Base-by-base conservation (phyloP, 352 stramenopile species). In the Pythium biforme region DNA sequence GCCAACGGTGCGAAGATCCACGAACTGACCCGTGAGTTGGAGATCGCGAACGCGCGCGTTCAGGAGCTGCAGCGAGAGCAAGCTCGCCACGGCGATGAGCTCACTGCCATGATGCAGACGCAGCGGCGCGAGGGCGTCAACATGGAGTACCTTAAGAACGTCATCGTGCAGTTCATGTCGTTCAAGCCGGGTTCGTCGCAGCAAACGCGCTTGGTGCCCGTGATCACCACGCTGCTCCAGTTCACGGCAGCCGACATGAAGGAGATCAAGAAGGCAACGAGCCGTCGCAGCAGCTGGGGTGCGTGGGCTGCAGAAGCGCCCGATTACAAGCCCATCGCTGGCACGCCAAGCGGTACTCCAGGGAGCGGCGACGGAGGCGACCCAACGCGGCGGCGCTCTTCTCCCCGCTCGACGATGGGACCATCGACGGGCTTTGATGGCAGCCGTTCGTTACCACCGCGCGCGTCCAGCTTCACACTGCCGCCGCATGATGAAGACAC, bases 111-210 rank as follows among this genome's bases (percentile, higher is more conserved):
- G 60, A 81, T 92, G 68, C 84, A 92, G 59, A 90, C 79, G 17
- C 84, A 95, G 55, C 81, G 85, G 7, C 83, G 88, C 37, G 86
- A 94, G 22, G 86, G 86, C 29, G 85, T 96, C 29, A 95, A 96
- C 66, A 90, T 96, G 85, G 86, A 95, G 56, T 96, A 96, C 66
- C 70, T 96, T 31, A 96, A 96, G 66, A 96, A 96, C 55, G 85
- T 96, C 19, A 85, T 96, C 23, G 83, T 96, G 23, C 88, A 95
- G 77, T 96, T 90, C 70, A 94, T 96, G 84, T 90, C 83, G 19
- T 94, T 96, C 69, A 84, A 78, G 14, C 81, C 82, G 0, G 86
- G 86, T 4, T 95, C 88, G 33, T 91, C 79, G 37, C 79, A 96
- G 66, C 88, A 94, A 60, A 56, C 66, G 15, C 81, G 85, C 9